These are phyloP conservation scores for Mycena crocata DNA, from an alignment of 768 basidiomycete species.

Conservation along the genomic window DNA sequence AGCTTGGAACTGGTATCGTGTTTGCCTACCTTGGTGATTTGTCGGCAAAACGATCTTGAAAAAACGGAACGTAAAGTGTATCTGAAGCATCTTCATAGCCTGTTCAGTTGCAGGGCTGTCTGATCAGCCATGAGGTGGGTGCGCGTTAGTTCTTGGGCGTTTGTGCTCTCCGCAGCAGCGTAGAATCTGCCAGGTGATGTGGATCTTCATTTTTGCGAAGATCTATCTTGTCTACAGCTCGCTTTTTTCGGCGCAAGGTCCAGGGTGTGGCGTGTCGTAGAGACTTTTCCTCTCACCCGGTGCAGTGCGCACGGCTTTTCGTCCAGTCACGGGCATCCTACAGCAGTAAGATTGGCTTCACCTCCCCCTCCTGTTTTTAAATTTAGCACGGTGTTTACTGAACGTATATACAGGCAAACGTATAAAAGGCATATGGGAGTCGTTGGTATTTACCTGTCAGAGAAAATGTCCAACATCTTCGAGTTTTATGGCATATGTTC, in stretches of 20 bases:
- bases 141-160: no score
- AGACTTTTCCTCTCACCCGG: constrained; percentile 13
- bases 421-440: constrained; percentile 28
- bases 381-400: constrained; percentile 14
- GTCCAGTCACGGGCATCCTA: constrained; percentile 9
- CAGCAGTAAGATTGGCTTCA: constrained; percentile 1
- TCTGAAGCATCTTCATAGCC: no score
- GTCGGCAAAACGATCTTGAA: no score
- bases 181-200: no score
- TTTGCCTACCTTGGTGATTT: no score
- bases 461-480: constrained; percentile 23
- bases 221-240: constrained; percentile 16
- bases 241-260: background rate
- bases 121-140: no score
- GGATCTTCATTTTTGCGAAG: no score
- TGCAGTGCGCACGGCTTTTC: constrained; percentile 10
- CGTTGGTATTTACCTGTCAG: constrained; percentile 16
- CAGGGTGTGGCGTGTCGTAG: constrained; percentile 2
- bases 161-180: no score
- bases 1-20: no score
- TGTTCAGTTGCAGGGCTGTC: no score
- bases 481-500: constrained; percentile 29
- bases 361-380: constrained; percentile 4
- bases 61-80: no score
- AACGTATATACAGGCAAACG: constrained; percentile 15